A percentile compares a stretch with the other conserved stretches of the same genome.
Evolutionary conservation across 768 basidiomycete species (phyloP).

Genomic region (Glaciozyma antarctica): DNA sequence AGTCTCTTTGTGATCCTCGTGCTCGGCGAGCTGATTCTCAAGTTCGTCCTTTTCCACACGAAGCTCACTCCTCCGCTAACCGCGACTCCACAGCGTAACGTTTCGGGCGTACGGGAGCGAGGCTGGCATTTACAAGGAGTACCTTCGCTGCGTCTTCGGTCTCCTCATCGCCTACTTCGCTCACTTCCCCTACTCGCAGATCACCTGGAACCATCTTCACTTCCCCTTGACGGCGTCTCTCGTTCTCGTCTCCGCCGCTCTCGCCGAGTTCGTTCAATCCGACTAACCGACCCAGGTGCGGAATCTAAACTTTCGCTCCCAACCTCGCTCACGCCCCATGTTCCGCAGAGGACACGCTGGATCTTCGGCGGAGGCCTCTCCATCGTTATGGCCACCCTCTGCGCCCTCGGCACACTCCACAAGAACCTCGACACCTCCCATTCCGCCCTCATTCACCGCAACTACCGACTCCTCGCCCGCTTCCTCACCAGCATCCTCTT

Average conservation of each 20-base stretch:
- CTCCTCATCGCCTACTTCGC: constrained; percentile 3
- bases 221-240: constrained; percentile 35
- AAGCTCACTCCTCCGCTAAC: not conserved
- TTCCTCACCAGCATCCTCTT: not conserved
- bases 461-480: constrained; percentile 2
- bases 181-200: not conserved
- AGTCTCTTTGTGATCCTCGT: constrained; percentile 3
- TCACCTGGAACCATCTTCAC: constrained; percentile 29
- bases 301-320: not conserved
- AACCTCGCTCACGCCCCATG: not conserved
- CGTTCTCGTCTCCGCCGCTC: constrained; percentile 35
- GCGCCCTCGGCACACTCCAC: constrained; percentile 32
- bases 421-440: constrained; percentile 15
- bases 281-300: constrained; percentile 23
- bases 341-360: constrained; percentile 15
- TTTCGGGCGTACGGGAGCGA: not conserved
- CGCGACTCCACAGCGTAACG: not conserved
- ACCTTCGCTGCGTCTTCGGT: constrained; percentile 5
- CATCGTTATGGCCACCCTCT: constrained; percentile 29
- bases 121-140: not conserved
- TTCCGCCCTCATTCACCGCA: constrained; percentile 3
- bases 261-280: constrained; percentile 27
- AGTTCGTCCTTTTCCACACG: not conserved
- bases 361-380: constrained; percentile 37
- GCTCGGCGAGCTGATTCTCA: constrained; percentile 13